Evolutionary conservation across 805 yeast species (phyloP), one percentile per base, ranked within the genome.

Genomic region (Ogataea minuta): DNA sequence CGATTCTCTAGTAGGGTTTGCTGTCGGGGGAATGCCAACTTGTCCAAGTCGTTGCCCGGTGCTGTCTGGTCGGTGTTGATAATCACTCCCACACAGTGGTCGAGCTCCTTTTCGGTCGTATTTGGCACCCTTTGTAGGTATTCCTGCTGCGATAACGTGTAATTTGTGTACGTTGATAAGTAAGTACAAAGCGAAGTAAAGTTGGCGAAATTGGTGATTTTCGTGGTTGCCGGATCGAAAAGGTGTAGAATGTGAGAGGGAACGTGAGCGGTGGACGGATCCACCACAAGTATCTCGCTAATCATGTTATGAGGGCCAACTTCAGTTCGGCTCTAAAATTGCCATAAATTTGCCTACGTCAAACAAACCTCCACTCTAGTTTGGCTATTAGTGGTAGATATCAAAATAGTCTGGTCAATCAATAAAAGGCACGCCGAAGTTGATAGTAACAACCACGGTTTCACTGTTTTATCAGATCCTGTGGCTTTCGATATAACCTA

Each of bases 51-150:
- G 12, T 19, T 23, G 9, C 27, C 26, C 6, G 16, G 17, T 5
- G 12, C 13, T 13, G 24, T 14, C 29, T 28, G 23, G 9, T 44
- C 44, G 4, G 43, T 19, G 37, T 55, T 51, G 16, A 57, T 37
- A 9, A 55, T 26, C 6, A 57, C 35, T 14, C 49, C 57, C 11
- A 53, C 43, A 6, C 56, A 43, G 30, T 54, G 53, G 20, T 41
- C 38, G 10, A 51, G 39, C 36, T 56, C 60, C 16, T 44, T 28
- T 27, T 55, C 60, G 11, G 25, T 9, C 13, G 19, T 13, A 33
- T 52, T 51, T 7, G 39, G 29, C 23, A 45, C 46, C 23, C 44
- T 36, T 23, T 27, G 32, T 3, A 46, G 10, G 9, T 27, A 31
- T 3, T 23, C 26, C 10, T 30, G 19, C n/a, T 34, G 29, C 32